Evolutionary conservation across 2,329 filamentous ascomycete species (phyloP), one percentile per base, ranked within the genome.

Genomic region (Boeremia exigua): DNA sequence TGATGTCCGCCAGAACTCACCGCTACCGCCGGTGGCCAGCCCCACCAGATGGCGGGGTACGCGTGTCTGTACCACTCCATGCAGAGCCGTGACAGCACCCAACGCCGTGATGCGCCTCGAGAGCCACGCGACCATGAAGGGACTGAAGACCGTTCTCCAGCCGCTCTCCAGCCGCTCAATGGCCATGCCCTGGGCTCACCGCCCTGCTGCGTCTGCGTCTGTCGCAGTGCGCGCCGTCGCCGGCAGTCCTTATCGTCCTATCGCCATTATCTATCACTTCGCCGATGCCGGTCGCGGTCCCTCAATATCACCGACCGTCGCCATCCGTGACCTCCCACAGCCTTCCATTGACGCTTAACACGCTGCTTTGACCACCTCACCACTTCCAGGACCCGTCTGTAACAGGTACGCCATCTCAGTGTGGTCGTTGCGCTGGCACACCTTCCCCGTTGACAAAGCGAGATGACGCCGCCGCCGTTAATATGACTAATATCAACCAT

Each of bases 211-310:
- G 39, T 45, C 7, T 34, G 39, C 33, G 15, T 17, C 27, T 14
- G 33, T n/a, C n/a, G 39, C 52, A 49, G 46, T 34, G 19, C 28
- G 47, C 46, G 39, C 29, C 53, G 38, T 47, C 53, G 47, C 53
- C 53, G 42, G 33, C 29, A 46, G 34, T 49, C 61, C 68, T 74
- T 74, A 73, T 74, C 70, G 62, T 62, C 56, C 19, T 23, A 23
- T 23, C 59, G 58, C 17, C 28, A 32, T 37, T 55, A 55, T 46
- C 55, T 67, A 66, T 69, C 69, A 19, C 39, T 54, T 25, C 34
- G 67, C 71, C 71, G 71, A 74, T 59, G 64, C 70, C 70, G 49
- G 23, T 38, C 10, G 30, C 68, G 69, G 59, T 62, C 54, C 50
- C 56, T 57, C 55, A 56, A 33, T 47, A 33, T 11, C 46, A 56